Evolutionary conservation across 352 stramenopile species (phyloP), one percentile per base, ranked within the genome.

Genomic region (Globisporangium abappressorium): DNA sequence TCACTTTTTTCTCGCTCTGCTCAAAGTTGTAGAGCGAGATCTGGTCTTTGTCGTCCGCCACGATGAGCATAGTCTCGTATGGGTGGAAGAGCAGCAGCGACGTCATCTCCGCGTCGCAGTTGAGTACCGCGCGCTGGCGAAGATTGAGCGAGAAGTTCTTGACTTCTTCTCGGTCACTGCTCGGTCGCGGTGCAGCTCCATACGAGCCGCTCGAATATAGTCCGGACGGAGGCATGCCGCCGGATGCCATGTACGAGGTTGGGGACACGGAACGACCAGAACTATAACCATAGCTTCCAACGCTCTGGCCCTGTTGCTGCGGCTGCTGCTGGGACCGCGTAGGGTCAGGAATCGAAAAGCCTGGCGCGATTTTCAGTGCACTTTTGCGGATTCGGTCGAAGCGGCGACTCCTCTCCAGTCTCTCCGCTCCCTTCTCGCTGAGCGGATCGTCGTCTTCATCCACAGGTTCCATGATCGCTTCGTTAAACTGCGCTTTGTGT

Each of bases 61-160:
- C 92, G 49, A 99, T 84, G 20, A 99, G 82, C 66, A 95, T 90
- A 61, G 85, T 92, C 61, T 94, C 88, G 71, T 97, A 99, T 28
- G 97, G 92, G 73, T 99, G 97, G 71, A 99, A 99, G 8, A 97
- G 81, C 57, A 99, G 75, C 59, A 98, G 81, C 33, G 92, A 98
- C 24, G 97, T 99, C 82, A 97, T 98, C 54, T 98, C 93, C 6
- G 87, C 83, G 51, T 96, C 91, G 62, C 89, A 93, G 74, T 98
- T 98, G 64, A 97, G 81, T 41, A 99, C 87, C 2, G 85, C 87
- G 15, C 85, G 81, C 70, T 99, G 94, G 20, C 90, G 83, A 36
- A 99, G 76, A 41, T 95, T 95, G 53, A 98, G 78, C 24, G 80
- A 82, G 62, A 94, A 96, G 11, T 75, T 76, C 61, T 88, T 89